Evolutionary conservation across 768 basidiomycete species (phyloP), one percentile per base, ranked within the genome.

Genomic region (Austroboletus eburneus): DNA sequence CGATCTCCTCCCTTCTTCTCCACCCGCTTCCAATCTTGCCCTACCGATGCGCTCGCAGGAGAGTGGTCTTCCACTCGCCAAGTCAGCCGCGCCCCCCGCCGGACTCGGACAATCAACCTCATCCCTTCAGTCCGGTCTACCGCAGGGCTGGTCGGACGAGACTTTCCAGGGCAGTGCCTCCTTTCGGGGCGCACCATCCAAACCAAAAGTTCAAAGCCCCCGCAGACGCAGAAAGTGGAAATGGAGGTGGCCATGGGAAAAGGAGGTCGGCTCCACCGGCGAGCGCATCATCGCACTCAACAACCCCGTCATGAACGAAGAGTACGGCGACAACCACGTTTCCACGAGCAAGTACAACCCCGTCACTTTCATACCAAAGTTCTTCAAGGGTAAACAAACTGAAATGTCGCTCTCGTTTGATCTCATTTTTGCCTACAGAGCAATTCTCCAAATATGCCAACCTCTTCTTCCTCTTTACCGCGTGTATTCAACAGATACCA

Each of bases 391-490:
- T 97, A 57, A 53, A 3, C 2, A 18, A 7, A 16, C n/a, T n/a
- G n/a, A n/a, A n/a, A n/a, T n/a, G n/a, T n/a, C n/a, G n/a, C n/a
- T 35, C 34, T 18, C 17, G 34, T 16, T 33, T 33, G 17, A n/a
- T 17, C n/a, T 18, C 17, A 35, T 6, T 4, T 18, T 17, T 29
- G 29, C 16, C 4, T 13, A 6, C 69, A 95, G 94, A 95, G 65
- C 93, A 97, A 80, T 96, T 97, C 74, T 93, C 91, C 36, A 91
- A 96, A 80, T 97, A 97, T 64, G 95, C 96, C 56, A 98, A 99
- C 64, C 43, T 98, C 50, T 99, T 99, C 76, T 99, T 99, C 77
- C 75, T 99, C 48, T 98, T 99, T 73, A 97, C 95, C 24, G 91
- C 91, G 17, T 85, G 78, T 68, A 98, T 98, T 40, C 95, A 98